Evolutionary conservation across 2,329 filamentous ascomycete genomes (phyloP).

Genomic region (Macrophomina pseudophaseolina): DNA sequence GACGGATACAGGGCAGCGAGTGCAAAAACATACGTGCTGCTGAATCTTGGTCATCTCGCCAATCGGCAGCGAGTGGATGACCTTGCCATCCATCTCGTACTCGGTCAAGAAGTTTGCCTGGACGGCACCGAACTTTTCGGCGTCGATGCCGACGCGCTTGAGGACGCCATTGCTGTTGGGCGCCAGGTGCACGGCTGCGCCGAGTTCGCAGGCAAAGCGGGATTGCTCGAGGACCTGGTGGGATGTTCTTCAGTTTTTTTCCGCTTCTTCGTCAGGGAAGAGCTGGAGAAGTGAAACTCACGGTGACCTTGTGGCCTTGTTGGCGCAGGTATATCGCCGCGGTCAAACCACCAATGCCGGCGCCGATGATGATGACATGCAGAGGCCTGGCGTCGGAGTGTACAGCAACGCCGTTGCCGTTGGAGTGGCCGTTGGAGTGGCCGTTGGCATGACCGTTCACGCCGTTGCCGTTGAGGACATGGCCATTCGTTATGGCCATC

Average conservation of each 20-base stretch:
- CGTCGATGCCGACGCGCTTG: slow-evolving; percentile 49
- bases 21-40: not conserved
- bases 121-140: slow-evolving; percentile 44
- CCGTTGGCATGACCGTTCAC: not conserved
- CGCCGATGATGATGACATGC: slow-evolving; percentile 47
- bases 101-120: slow-evolving; percentile 12
- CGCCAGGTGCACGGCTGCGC: slow-evolving; percentile 65
- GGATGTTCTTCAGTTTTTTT: not conserved
- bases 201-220: slow-evolving; percentile 60
- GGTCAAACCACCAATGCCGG: slow-evolving; percentile 60
- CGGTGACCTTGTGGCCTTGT: slow-evolving; percentile 55
- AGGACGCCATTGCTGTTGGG: slow-evolving; percentile 67
- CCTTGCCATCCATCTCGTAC: slow-evolving; percentile 9
- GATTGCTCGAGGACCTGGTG: slow-evolving; percentile 62
- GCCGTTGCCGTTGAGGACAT: not conserved
- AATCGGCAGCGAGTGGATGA: slow-evolving; percentile 1
- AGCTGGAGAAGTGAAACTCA: not conserved
- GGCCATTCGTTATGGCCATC: not conserved
- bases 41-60: not conserved
- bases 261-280: no score
- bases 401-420: not conserved
- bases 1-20: not conserved
- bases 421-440: not conserved
- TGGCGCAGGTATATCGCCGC: slow-evolving; percentile 60
- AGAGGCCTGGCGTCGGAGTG: not conserved